These are phyloP conservation scores for Trifolium pratense DNA, from an alignment of 306 rosid genomes.

Conservation along the genomic window DNA sequence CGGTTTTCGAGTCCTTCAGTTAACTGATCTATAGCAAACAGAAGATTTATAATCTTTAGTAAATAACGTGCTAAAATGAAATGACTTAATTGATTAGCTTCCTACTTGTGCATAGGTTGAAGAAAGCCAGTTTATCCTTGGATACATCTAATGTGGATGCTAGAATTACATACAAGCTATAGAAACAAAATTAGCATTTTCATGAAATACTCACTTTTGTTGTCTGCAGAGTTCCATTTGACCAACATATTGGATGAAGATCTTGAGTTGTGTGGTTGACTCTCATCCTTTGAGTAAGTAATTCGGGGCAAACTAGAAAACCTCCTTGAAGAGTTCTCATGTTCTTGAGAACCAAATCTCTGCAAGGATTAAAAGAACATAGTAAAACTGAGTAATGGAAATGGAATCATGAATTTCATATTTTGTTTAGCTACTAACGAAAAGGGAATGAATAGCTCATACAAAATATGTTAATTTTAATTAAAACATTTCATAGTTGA, in stretches of 20 bases:
- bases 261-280: conserved; percentile 70
- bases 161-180: conserved; percentile 7
- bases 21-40: conserved; percentile 65
- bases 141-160: conserved; percentile 16
- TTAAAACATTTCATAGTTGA: conserved; percentile 11
- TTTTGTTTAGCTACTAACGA: neutral
- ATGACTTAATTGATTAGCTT: conserved; percentile 34
- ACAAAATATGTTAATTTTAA: neutral
- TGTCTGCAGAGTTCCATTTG: conserved; percentile 77
- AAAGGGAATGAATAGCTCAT: conserved; percentile 9
- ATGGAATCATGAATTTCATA: conserved; percentile 18
- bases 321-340: conserved; percentile 72
- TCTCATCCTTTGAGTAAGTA: conserved; percentile 72
- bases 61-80: conserved; percentile 14
- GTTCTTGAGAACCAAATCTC: conserved; percentile 85
- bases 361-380: conserved; percentile 46
- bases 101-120: conserved; percentile 12
- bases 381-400: conserved; percentile 14
- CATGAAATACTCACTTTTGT: conserved; percentile 63
- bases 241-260: conserved; percentile 69
- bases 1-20: conserved; percentile 88
- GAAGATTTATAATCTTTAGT: conserved; percentile 27
- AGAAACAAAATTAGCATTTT: conserved; percentile 26
- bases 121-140: conserved; percentile 24
- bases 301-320: conserved; percentile 60